Base-by-base conservation (phyloP, 352 stramenopile species). In the Pythium chondricola region DNA sequence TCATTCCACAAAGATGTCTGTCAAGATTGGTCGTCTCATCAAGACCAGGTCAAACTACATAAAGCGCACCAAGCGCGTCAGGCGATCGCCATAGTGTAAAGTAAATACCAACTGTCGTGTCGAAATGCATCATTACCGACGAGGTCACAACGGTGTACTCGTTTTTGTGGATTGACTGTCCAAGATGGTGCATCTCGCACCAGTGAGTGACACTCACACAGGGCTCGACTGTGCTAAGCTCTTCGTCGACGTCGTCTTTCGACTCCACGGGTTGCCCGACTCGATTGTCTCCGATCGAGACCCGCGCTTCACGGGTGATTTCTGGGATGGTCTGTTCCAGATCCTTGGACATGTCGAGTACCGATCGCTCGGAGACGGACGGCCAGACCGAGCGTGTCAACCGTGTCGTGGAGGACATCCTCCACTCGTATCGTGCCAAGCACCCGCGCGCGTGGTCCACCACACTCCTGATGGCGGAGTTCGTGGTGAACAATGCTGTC, bases 301-400 rank as follows among this genome's bases (percentile, higher is more conserved):
- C n/a, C n/a, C n/a, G n/a, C n/a, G n/a, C n/a, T 63, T 59, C 32
- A 63, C 55, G 2, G 11, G 7, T 11, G 26, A 39, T 13, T 59
- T 63, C 21, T 63, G 55, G 48, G 13, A 29, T 0, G 18, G 9
- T 13, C 24, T 63, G 3, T 63, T 63, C 29, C 14, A 27, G 9
- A 16, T 52, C 13, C 18, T 58, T 59, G 11, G 21, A 52, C 26
- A 65, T 65, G 56, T 65, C 41, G 17, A 57, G 40, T 1, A 26
- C 32, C 6, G 50, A 53, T 16, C 50, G 61, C 37, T 43, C 56
- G 9, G 32, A 61, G 32, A 61, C 56, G n/a, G n/a, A 48, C 17
- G 40, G 20, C 22, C 48, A 56, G 17, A 48, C 38, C 0, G 39
- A 56, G 25, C 39, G 30, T 6, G 53, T 43, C 4, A 56, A 50